Percentiles rank a stretch among this genome's conserved stretches.
Evolutionary conservation across 345 rosid genomes (phyloP).

Genomic region (Gossypium australe): DNA sequence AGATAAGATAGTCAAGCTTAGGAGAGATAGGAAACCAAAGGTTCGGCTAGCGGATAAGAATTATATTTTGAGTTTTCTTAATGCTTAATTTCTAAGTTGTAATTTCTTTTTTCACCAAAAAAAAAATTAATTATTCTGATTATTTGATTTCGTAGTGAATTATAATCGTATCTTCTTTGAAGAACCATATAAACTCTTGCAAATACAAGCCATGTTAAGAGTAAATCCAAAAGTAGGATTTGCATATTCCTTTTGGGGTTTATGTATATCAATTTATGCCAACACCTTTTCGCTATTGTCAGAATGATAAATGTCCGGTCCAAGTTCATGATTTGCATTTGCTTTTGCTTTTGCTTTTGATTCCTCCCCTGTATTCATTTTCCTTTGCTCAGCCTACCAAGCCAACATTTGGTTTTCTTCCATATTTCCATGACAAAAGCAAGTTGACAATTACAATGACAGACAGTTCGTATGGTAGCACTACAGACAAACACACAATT

Average conservation of each 20-base stretch:
- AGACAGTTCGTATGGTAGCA: not conserved
- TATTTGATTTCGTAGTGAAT: no score
- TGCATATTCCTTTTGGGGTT: not conserved
- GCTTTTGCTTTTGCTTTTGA: not conserved
- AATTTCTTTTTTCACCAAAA: no score
- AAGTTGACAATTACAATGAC: not conserved
- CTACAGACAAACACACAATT: not conserved
- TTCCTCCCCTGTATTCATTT: not conserved
- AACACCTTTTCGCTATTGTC: not conserved
- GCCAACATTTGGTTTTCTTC: not conserved
- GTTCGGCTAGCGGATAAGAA: no score
- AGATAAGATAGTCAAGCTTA: no score
- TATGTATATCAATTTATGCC: not conserved
- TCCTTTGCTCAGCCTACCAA: not conserved
- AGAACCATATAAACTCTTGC: no score
- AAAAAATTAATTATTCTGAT: no score
- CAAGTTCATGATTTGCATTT: not conserved
- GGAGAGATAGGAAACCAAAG: no score
- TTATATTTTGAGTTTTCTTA: no score
- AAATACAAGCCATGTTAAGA: no score
- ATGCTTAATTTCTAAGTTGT: no score
- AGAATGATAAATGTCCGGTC: not conserved
- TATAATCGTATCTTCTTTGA: no score
- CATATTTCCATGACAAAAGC: not conserved
- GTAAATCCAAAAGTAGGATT: not conserved